Conservation (phyloP, 179 eudicot species). For the Vitellaria paradoxa region DNA sequence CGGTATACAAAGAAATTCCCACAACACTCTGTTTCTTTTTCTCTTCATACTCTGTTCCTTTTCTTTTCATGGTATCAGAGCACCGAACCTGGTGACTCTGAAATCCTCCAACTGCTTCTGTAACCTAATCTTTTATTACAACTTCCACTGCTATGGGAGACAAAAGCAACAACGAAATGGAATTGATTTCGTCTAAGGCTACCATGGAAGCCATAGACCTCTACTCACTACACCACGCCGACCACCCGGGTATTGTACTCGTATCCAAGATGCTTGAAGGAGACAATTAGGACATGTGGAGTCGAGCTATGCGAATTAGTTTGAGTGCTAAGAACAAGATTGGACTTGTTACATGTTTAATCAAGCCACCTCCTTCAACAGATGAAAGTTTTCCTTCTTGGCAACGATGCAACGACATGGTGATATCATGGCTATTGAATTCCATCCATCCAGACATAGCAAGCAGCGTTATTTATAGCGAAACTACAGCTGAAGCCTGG, state of each 20-base stretch:
- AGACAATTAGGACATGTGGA: conserved; percentile 13
- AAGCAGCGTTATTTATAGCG: neutral
- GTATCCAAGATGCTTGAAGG: conserved; percentile 5
- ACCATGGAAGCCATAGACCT: neutral
- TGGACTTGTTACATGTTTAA: conserved; percentile 3
- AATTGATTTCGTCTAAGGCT: neutral
- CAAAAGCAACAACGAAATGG: neutral
- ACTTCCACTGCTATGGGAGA: neutral
- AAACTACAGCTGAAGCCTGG: neutral
- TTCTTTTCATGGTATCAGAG: neutral
- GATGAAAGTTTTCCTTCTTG: neutral
- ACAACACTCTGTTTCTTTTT: no score
- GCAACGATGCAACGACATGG: conserved; percentile 9
- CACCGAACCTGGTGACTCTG: conserved; percentile 5
- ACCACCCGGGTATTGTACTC: neutral
- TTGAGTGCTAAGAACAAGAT: conserved; percentile 12
- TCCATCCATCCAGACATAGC: neutral
- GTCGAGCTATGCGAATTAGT: neutral
- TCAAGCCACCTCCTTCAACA: neutral
- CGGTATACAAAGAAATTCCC: no score
- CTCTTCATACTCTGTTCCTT: neutral
- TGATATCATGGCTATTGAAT: neutral
- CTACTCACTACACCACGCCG: neutral
- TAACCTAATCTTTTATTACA: neutral
- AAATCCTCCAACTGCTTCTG: neutral